Evolutionary conservation across 345 rosid species (phyloP), one percentile per base, ranked within the genome.

Genomic region (Pistacia integerrima): DNA sequence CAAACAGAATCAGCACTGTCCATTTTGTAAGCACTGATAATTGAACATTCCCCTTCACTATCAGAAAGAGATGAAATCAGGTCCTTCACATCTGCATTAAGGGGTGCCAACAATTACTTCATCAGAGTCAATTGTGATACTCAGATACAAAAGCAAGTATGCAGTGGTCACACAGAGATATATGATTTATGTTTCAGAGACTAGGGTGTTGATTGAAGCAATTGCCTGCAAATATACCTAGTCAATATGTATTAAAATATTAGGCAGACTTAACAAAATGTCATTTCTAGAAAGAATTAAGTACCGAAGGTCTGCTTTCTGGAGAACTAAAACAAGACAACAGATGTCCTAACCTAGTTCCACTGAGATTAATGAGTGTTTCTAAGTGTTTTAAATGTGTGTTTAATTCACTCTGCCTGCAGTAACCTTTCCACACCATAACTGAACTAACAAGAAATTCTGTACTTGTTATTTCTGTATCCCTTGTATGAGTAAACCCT

Each of bases 41-140:
- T 81, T 8, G 93, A 89, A 85, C 97, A 95, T 75, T 93, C 98
- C 14, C 94, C 98, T 59, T 93, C 85, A 77, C 81, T 75, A 74
- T 93, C 99, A 66, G 91, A 85, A 48, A 96, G 94, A 65, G 92
- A 86, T 64, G 99, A 91, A 63, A 96, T 89, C 70, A 96, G 84
- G 84, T 93, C 99, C 78, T 91, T 96, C 51, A 96, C 87, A 86
- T 92, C 99, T 96, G 97, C 75, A 66, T 63, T 51, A 36, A 81
- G 64, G 67, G 69, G 61, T 4, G 16, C 2, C 5, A 66, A 11
- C 35, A 64, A 38, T 82, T 62, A 44, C 33, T 57, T 51, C 63
- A 61, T 22, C 64, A 36, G 51, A 65, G 64, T 10, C 16, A 73
- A 48, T 65, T 36, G 49, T 16, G n/a, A 51, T 16, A 62, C 41